Evolutionary conservation across 2,329 filamentous ascomycete genomes (phyloP).

Genomic region (Orbilia javanica): DNA sequence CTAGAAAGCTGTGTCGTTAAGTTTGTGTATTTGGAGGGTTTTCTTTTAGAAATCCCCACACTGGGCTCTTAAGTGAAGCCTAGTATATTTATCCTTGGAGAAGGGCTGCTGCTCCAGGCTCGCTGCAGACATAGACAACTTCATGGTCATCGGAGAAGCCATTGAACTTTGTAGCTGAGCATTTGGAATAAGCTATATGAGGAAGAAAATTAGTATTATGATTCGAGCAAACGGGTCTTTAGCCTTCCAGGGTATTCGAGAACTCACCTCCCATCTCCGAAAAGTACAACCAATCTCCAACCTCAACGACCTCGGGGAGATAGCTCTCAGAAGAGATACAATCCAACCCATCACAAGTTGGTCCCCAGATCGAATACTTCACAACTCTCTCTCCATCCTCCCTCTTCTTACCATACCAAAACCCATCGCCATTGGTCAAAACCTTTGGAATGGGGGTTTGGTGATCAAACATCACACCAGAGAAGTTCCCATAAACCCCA

Average conservation of each 20-base stretch:
- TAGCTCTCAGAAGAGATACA: conserved; percentile 85
- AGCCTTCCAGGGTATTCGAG: background rate
- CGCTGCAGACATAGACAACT: conserved; percentile 93
- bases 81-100: conserved; percentile 65
- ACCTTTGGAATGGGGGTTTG: conserved; percentile 90
- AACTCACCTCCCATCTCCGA: conserved; percentile 83
- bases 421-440: conserved; percentile 73
- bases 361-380: conserved; percentile 97
- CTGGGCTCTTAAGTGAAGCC: background rate
- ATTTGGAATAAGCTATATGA: conserved; percentile 85
- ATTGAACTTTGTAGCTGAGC: conserved; percentile 97
- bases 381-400: conserved; percentile 71
- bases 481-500: conserved; percentile 97
- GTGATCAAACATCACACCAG: conserved; percentile 99
- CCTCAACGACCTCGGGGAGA: conserved; percentile 82
- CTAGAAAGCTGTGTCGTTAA: background rate
- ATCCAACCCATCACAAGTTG: conserved; percentile 97
- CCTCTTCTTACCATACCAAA: conserved; percentile 72
- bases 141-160: conserved; percentile 94
- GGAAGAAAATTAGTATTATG: conserved; percentile 3
- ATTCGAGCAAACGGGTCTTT: background rate
- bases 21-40: background rate
- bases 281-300: conserved; percentile 98
- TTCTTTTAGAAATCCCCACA: background rate
- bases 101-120: conserved; percentile 84